Evolutionary conservation across 805 yeast genomes (phyloP), one percentile per base, ranked within the genome.

Genomic region (Suhomyces kilbournensis): DNA sequence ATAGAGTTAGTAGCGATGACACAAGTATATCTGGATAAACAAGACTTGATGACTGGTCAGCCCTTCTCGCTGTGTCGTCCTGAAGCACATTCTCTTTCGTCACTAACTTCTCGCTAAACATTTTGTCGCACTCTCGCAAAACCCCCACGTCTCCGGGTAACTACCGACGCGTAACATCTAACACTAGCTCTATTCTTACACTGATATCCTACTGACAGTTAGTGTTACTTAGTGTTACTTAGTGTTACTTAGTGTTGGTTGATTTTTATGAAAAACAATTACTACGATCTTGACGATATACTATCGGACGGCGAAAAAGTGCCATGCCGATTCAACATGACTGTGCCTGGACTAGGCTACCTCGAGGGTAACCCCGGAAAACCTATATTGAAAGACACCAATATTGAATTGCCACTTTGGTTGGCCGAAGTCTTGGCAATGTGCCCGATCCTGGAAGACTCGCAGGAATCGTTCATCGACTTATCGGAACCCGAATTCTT

Each of bases 331-430:
- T 90, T 92, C 72, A 85, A 86, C 57, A 79, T 85, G 45, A 79
- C 86, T 0, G 86, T 90, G 7, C 96, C 96, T 0, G 93, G 94
- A 0, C 72, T 93, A n/a, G 97, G 97, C 2, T 90, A 86, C 62
- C 73, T 93, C 6, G 92, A 87, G 61, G 90, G 92, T 7, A 82
- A 86, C 54, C 88, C 90, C 0, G 89, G 87, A 1, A 78, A 82
- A 56, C 65, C 83, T 54, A 73, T 86, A 28, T 69, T 72, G 50
- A 77, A 81, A 59, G 84, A 83, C 32, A 76, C 91, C 2, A 84
- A 83, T 60, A 61, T 90, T 3, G 92, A 88, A 53, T 74, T 93
- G 22, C 98, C 98, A 0, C 67, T 91, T 26, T 93, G 98, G 98
- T 69, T 93, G 40, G 96, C 97, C 0, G 85, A 85, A 53, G 80